Evolutionary conservation across 768 basidiomycete species (phyloP).

Genomic region (Podaxis mareebaensis): DNA sequence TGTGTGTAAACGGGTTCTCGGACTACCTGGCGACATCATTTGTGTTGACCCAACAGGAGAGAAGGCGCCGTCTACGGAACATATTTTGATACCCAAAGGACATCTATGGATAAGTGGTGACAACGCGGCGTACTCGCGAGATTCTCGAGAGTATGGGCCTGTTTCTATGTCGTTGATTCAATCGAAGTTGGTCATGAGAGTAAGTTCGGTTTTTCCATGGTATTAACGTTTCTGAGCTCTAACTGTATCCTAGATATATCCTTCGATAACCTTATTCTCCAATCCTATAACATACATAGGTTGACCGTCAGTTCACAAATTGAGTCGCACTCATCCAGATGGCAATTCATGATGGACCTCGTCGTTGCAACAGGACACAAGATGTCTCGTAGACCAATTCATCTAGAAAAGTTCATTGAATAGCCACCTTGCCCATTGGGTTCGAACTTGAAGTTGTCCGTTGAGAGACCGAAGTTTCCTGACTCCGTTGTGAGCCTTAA

Average conservation of each 20-base stretch:
- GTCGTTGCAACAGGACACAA: neutral
- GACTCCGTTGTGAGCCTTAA: conserved; percentile 2
- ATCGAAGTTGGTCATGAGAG: conserved; percentile 66
- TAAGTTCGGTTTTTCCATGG: conserved; percentile 30
- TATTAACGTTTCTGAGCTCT: neutral
- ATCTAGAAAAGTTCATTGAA: conserved; percentile 81
- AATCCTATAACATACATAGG: conserved; percentile 43
- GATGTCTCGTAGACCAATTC: conserved; percentile 18
- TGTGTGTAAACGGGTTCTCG: conserved; percentile 89
- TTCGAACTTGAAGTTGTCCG: conserved; percentile 95
- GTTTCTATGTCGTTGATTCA: conserved; percentile 80
- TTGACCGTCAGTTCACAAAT: conserved; percentile 16
- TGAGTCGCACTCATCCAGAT: neutral
- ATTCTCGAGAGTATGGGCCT: conserved; percentile 93
- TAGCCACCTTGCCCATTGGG: conserved; percentile 96
- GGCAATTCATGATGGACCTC: neutral
- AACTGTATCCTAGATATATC: conserved; percentile 42
- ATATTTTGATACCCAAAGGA: conserved; percentile 78
- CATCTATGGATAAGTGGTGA: conserved; percentile 93
- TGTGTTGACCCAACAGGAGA: conserved; percentile 85
- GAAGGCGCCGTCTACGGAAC: conserved; percentile 64
- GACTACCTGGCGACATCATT: conserved; percentile 85
- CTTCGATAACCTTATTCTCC: conserved; percentile 42
- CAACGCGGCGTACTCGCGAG: conserved; percentile 78
- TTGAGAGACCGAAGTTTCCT: conserved; percentile 94